These are phyloP conservation scores for Albatrellus ellisii DNA, from an alignment of 768 basidiomycete species.

Conservation along the genomic window DNA sequence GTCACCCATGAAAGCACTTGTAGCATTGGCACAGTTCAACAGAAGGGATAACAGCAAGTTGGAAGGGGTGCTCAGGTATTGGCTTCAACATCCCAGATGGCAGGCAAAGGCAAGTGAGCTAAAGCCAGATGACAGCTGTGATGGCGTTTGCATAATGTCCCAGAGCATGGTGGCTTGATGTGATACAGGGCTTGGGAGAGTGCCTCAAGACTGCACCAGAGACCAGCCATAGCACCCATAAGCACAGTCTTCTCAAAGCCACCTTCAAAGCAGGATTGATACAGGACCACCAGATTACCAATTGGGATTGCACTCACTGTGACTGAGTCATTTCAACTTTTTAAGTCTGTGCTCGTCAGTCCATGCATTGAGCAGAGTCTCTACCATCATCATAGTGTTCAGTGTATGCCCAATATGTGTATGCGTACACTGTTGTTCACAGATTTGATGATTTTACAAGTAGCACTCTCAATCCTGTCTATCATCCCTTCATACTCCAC, in stretches of 20 bases:
- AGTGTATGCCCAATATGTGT: too few species aligned
- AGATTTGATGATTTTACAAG: too few species aligned
- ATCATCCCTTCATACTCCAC: constrained; percentile 59
- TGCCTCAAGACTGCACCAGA: constrained; percentile 11
- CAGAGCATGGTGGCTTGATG: constrained; percentile 18
- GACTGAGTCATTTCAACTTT: too few species aligned
- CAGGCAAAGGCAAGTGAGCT: constrained; percentile 51
- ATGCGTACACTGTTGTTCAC: too few species aligned
- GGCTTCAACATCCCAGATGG: constrained; percentile 28
- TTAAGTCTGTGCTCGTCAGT: too few species aligned
- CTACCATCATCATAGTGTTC: too few species aligned
- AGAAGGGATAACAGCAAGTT: constrained; percentile 44
- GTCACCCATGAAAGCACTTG: too few species aligned
- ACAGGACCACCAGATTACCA: constrained; percentile 47
- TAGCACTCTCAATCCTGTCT: too few species aligned
- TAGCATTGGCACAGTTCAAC: too few species aligned
- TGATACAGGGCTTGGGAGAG: too few species aligned
- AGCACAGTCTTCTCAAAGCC: constrained; percentile 18
- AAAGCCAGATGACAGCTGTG: constrained; percentile 41
- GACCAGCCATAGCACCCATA: constrained; percentile 10
- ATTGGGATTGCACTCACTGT: constrained; percentile 67
- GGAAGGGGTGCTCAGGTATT: constrained; percentile 41
- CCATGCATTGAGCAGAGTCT: too few species aligned
- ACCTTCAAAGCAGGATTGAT: constrained; percentile 40
- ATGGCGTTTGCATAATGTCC: constrained; percentile 26